phyloP scores from a whole-genome alignment of 169 alveolate genomes.

The Plasmodium gaboni region DNA sequence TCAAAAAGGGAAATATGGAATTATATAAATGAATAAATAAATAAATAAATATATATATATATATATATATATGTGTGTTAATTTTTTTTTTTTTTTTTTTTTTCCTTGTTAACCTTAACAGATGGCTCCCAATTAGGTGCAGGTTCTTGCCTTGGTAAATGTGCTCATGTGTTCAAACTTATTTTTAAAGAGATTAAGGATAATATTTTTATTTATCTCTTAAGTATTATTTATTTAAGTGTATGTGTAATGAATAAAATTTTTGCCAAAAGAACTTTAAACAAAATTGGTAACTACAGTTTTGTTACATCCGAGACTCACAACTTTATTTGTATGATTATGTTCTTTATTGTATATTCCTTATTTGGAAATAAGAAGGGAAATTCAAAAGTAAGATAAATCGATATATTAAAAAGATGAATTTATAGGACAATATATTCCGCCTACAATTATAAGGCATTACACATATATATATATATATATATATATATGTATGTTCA shows the following conservation, averaged over 20 bases:
- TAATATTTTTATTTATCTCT: slow-evolving; percentile 8
- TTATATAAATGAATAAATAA: neutral
- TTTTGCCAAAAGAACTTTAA: slow-evolving; percentile 52
- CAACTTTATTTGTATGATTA: slow-evolving; percentile 24
- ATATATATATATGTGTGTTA: too few relatives aligned
- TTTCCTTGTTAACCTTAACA: neutral
- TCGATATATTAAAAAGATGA: neutral
- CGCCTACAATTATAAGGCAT: too few relatives aligned
- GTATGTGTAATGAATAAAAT: slow-evolving; percentile 67
- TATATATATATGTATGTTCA: too few relatives aligned
- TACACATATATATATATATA: too few relatives aligned
- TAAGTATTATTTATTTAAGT: slow-evolving; percentile 20
- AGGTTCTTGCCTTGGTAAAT: neutral
- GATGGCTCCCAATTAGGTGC: slow-evolving; percentile 5
- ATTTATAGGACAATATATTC: neutral
- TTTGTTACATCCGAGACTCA: slow-evolving; percentile 59
- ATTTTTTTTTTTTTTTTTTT: slow-evolving; percentile 4
- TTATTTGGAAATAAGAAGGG: neutral
- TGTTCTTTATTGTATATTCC: slow-evolving; percentile 17
- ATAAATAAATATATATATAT: too few relatives aligned
- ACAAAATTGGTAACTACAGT: slow-evolving; percentile 54
- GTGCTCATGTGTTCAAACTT: neutral
- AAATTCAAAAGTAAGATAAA: slow-evolving; percentile 4
- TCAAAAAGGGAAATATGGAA: neutral
- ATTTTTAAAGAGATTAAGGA: slow-evolving; percentile 6